Evolutionary conservation across 805 yeast genomes (phyloP).

Genomic region (Saturnispora kantuleensis): DNA sequence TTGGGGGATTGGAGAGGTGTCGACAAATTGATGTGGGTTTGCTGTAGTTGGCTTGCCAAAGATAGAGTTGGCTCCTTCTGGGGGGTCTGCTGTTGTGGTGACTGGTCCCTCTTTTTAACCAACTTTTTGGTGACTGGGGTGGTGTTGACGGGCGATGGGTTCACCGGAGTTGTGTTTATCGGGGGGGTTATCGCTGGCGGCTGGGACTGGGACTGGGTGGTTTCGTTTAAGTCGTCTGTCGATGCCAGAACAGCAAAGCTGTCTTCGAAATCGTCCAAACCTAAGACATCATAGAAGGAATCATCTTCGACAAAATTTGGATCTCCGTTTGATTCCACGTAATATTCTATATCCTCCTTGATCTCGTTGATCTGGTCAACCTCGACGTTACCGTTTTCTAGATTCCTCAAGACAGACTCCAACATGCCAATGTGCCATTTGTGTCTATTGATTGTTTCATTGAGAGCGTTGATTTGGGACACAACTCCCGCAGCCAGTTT

Average conservation of each 20-base stretch:
- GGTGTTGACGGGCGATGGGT: not conserved
- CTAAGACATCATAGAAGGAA: constrained; percentile 81
- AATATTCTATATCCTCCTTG: constrained; percentile 86
- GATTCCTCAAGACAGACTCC: constrained; percentile 63
- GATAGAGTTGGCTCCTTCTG: constrained; percentile 3
- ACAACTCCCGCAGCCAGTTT: constrained; percentile 33
- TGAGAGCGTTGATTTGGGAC: constrained; percentile 46
- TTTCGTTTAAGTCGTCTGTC: constrained; percentile 3
- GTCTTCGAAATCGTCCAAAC: constrained; percentile 40
- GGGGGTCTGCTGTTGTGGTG: not conserved
- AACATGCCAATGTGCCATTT: constrained; percentile 68
- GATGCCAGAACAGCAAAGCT: constrained; percentile 5
- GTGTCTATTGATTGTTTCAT: constrained; percentile 61
- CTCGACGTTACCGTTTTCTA: constrained; percentile 71
- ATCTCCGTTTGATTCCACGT: constrained; percentile 87
- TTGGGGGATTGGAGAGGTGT: not conserved
- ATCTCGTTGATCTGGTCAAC: constrained; percentile 67
- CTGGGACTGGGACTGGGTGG: constrained; percentile 4
- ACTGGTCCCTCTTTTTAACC: constrained; percentile 4
- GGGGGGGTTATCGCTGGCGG: constrained; percentile 3
- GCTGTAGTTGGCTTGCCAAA: constrained; percentile 12
- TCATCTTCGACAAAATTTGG: constrained; percentile 94
- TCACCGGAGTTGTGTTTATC: no score
- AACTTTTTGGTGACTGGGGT: not conserved
- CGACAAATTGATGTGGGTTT: constrained; percentile 22